Evolutionary conservation across 2,329 filamentous ascomycete genomes (phyloP).

Genomic region (Aspergillus sp.): DNA sequence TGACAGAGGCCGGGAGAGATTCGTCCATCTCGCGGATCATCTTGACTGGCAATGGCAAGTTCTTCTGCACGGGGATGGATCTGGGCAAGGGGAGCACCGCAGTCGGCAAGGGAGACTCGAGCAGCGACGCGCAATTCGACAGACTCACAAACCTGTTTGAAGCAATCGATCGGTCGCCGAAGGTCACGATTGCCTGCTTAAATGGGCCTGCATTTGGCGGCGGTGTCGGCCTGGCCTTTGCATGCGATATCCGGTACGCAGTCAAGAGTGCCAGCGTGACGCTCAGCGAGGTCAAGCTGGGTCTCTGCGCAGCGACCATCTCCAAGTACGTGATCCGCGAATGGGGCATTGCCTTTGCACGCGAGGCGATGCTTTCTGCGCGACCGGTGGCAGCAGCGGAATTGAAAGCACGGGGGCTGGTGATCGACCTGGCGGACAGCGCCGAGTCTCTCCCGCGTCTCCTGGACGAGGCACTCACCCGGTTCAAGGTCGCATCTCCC

Average conservation of each 20-base stretch:
- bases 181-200: conserved; percentile 44
- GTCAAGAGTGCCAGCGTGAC: conserved; percentile 22
- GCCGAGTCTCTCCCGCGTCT: background rate
- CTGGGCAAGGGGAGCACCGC: conserved; percentile 24
- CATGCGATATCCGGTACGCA: conserved; percentile 41
- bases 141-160: conserved; percentile 34
- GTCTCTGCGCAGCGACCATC: conserved; percentile 9
- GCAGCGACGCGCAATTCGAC: conserved; percentile 22
- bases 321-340: conserved; percentile 27
- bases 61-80: conserved; percentile 47
- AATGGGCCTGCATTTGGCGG: conserved; percentile 48
- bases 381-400: conserved; percentile 24
- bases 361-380: conserved; percentile 41
- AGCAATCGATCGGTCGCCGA: conserved; percentile 40
- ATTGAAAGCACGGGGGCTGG: conserved; percentile 28
- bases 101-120: conserved; percentile 18
- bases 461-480: background rate
- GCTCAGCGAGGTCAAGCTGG: conserved; percentile 41
- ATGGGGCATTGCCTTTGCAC: conserved; percentile 31
- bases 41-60: conserved; percentile 38
- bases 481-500: conserved; percentile 22
- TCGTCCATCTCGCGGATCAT: conserved; percentile 35
- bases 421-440: conserved; percentile 24
- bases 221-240: conserved; percentile 46
- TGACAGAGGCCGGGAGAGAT: conserved; percentile 26